These are phyloP conservation scores for Perilla frutescens DNA, from an alignment of 257 asterid species.

Conservation along the genomic window DNA sequence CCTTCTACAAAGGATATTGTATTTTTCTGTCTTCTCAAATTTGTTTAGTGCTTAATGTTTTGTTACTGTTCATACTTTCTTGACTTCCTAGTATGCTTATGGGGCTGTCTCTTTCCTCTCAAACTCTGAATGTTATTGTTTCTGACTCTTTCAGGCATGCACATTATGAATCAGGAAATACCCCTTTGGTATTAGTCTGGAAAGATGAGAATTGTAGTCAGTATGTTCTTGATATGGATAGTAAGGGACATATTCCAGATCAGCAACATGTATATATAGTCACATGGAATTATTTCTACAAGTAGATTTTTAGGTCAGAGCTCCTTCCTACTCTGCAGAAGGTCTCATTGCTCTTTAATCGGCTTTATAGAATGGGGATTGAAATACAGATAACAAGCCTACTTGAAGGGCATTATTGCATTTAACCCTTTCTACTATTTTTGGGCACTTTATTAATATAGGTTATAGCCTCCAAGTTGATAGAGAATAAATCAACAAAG, in stretches of 20 bases:
- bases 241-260: slow-evolving; percentile 77
- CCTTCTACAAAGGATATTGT: too few species aligned
- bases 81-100: background rate
- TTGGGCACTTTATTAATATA: background rate
- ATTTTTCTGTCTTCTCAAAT: slow-evolving; percentile 5
- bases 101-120: slow-evolving; percentile 4
- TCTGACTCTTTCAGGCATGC: too few species aligned
- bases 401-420: too few species aligned
- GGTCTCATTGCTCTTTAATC: slow-evolving; percentile 3
- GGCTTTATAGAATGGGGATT: slow-evolving; percentile 20
- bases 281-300: slow-evolving; percentile 3
- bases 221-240: slow-evolving; percentile 88
- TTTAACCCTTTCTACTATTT: background rate
- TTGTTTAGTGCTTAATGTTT: background rate
- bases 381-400: slow-evolving; percentile 8
- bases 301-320: background rate
- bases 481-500: slow-evolving; percentile 18
- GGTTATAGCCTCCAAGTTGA: background rate
- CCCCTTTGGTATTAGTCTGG: too few species aligned
- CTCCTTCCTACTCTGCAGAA: too few species aligned
- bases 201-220: slow-evolving; percentile 89
- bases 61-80: background rate
- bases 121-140: too few species aligned
- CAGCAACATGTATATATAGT: slow-evolving; percentile 73
- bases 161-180: too few species aligned